A percentile compares a stretch with the other conserved stretches of the same genome.
phyloP scores from a whole-genome alignment of 306 rosid species.

The Chamaecrista fasciculata region DNA sequence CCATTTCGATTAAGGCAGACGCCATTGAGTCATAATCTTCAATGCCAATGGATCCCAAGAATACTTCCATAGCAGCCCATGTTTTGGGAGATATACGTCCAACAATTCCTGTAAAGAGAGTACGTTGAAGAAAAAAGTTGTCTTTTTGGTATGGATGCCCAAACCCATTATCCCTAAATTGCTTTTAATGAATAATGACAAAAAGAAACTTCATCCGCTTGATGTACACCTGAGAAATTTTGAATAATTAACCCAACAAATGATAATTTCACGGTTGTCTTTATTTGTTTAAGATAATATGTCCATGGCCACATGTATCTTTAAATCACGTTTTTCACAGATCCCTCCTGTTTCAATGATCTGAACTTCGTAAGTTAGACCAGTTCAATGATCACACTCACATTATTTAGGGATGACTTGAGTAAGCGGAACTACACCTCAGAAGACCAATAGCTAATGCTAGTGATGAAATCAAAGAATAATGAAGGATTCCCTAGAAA shows the following conservation, averaged over 20 bases:
- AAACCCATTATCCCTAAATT: background rate
- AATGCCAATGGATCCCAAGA: conserved; percentile 76
- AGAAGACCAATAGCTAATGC: background rate
- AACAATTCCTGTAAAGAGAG: conserved; percentile 73
- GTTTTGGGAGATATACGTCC: conserved; percentile 90
- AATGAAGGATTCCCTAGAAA: background rate
- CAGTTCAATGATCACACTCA: background rate
- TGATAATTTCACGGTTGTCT: background rate
- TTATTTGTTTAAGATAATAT: background rate
- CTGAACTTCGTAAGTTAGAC: background rate
- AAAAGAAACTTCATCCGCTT: background rate
- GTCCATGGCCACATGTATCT: background rate
- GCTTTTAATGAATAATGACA: background rate
- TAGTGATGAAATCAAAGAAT: background rate
- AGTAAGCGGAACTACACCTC: background rate
- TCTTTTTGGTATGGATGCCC: background rate
- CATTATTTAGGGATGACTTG: background rate
- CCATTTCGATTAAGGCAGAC: conserved; percentile 93
- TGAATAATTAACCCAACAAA: background rate
- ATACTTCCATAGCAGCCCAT: conserved; percentile 95
- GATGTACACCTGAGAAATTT: background rate
- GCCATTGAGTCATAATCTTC: conserved; percentile 95
- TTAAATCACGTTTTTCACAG: background rate
- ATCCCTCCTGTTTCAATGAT: background rate
- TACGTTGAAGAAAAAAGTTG: background rate